Conservation (phyloP, 2,329 filamentous ascomycete genomes). For the Geosmithia putterillii region DNA sequence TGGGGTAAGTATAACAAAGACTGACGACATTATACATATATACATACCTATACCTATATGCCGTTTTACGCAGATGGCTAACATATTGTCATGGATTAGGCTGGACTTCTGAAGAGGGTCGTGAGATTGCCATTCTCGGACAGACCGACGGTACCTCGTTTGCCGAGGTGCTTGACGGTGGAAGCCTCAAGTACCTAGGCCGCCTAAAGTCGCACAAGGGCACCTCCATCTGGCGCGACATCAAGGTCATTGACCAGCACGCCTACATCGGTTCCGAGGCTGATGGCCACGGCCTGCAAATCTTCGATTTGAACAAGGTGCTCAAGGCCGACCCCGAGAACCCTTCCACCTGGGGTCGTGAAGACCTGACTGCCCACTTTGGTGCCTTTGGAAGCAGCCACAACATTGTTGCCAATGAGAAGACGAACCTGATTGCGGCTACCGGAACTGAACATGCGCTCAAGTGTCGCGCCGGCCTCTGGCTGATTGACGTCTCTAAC, state of each 20-base stretch:
- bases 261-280: slow-evolving; percentile 29
- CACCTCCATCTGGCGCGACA: slow-evolving; percentile 23
- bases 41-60: no score
- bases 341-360: slow-evolving; percentile 14
- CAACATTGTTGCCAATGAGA: slow-evolving; percentile 37
- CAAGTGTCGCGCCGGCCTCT: slow-evolving; percentile 32
- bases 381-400: slow-evolving; percentile 19
- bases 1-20: slow-evolving; percentile 10
- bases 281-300: slow-evolving; percentile 41
- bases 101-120: slow-evolving; percentile 14
- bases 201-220: slow-evolving; percentile 27
- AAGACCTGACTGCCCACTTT: slow-evolving; percentile 20
- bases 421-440: slow-evolving; percentile 30
- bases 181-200: slow-evolving; percentile 29
- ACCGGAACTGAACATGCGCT: slow-evolving; percentile 22
- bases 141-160: slow-evolving; percentile 35
- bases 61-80: neutral
- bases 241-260: slow-evolving; percentile 21
- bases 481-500: slow-evolving; percentile 40
- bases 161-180: slow-evolving; percentile 27
- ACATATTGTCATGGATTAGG: neutral
- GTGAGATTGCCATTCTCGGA: slow-evolving; percentile 31
- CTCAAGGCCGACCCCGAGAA: slow-evolving; percentile 25
- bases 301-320: slow-evolving; percentile 49
- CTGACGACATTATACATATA: neutral